Base-by-base conservation (phyloP, 169 alveolate species). In the Plasmodium vivax region DNA sequence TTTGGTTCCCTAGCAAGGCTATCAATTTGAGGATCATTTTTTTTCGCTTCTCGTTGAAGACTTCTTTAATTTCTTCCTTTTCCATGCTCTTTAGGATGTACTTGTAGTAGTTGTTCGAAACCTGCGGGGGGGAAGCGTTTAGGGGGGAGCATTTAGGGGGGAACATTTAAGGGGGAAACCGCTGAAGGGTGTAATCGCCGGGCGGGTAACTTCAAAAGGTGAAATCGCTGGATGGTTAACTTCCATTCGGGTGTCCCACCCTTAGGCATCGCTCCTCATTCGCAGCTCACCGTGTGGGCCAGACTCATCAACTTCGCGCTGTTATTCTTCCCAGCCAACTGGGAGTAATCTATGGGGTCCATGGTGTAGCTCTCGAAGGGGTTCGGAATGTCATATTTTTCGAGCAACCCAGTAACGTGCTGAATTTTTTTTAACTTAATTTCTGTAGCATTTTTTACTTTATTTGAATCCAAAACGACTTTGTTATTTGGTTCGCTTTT, bases 401-500 rank as follows among this genome's bases (percentile, higher is more conserved):
- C 94, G 45, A 88, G 82, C 72, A 88, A 80, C n/a, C 94, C 94
- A 36, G 94, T 88, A n/a, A 88, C 94, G 14, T 88, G 83, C 32
- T 77, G 94, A 79, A 88, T 88, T 88, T 68, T 88, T 27, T 88
- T 88, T 80, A 88, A 88, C 82, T 88, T 88, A 47, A 88, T 88
- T 80, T 88, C 94, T 12, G 90, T 88, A 14, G 94, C 94, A 27
- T 88, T 88, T 81, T 80, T 88, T 34, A 88, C 94, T 62, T 88
- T 88, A 88, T 54, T 88, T 27, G 94, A 88, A 58, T 88, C 94
- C 82, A 88, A 62, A 43, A 88, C 94, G 16, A 88, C 45, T 62
- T 88, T 88, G 3, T 80, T 88, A 38, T 58, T 88, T 38, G 41
- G 14, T 16, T 88, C 94, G 71, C 51, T 88, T 32, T 88, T 88